These are phyloP conservation scores for Leccinum griseonigrum DNA, from an alignment of 1,284 basidiomycete genomes.

Conservation along the genomic window DNA sequence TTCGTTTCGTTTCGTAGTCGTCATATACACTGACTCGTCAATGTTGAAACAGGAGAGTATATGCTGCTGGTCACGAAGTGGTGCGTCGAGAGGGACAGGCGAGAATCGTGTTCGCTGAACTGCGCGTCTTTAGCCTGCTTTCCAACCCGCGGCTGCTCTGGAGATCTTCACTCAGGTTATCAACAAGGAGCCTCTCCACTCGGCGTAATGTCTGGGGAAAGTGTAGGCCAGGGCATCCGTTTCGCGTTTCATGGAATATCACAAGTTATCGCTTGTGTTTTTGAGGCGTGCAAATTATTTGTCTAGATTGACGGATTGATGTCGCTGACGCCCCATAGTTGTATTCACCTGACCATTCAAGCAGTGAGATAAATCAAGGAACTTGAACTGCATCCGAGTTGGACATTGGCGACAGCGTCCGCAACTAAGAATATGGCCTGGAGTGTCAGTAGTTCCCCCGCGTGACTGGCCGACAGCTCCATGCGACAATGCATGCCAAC, in stretches of 20 bases:
- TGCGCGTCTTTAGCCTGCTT: slow-evolving; percentile 44
- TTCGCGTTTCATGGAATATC: not conserved
- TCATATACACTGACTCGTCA: not conserved
- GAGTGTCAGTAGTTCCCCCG: too few species aligned
- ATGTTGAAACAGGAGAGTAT: slow-evolving; percentile 43
- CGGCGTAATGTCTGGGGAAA: slow-evolving; percentile 34
- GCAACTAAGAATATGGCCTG: too few species aligned
- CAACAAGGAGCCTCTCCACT: slow-evolving; percentile 51
- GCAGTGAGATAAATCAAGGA: not conserved
- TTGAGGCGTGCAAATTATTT: not conserved
- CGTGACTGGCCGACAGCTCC: too few species aligned
- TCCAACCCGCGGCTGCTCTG: slow-evolving; percentile 53
- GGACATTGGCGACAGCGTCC: too few species aligned
- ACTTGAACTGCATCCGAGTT: not conserved
- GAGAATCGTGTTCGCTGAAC: slow-evolving; percentile 2
- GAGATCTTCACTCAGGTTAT: slow-evolving; percentile 58
- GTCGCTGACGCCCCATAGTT: not conserved
- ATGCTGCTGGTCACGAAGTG: slow-evolving; percentile 56
- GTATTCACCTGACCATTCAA: not conserved
- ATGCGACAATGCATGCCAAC: too few species aligned
- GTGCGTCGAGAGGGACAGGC: slow-evolving; percentile 38
- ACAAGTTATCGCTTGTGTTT: not conserved
- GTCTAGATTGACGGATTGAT: not conserved
- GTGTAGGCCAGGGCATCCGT: not conserved
- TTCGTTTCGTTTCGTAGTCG: not conserved